Evolutionary conservation across 495 filamentous ascomycete species (phyloP).

Genomic region (Aspergillus conjunctus): DNA sequence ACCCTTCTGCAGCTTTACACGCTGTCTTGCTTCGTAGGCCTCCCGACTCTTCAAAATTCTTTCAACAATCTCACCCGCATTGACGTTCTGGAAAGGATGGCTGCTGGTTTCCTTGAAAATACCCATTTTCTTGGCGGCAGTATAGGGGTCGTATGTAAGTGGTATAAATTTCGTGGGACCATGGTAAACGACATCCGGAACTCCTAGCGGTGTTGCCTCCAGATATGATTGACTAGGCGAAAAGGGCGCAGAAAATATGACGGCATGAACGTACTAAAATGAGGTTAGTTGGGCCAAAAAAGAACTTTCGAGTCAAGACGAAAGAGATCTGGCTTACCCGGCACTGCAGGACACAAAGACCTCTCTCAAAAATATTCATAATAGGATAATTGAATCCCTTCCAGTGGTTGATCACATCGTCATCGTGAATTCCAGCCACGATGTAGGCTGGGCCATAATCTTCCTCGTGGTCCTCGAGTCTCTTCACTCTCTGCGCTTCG

Average conservation of each 20-base stretch:
- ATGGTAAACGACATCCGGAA: constrained; percentile 85
- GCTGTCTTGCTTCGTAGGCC: constrained; percentile 87
- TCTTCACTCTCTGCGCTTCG: constrained; percentile 58
- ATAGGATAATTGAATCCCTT: constrained; percentile 98
- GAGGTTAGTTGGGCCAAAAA: constrained; percentile 27
- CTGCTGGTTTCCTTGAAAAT: constrained; percentile 72
- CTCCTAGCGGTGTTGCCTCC: constrained; percentile 69
- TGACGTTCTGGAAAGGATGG: constrained; percentile 83
- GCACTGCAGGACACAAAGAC: constrained; percentile 93
- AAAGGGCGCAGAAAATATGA: constrained; percentile 89
- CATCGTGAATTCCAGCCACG: constrained; percentile 89
- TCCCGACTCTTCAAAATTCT: constrained; percentile 82
- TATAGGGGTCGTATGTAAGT: constrained; percentile 82
- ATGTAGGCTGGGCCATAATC: constrained; percentile 84
- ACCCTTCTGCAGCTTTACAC: constrained; percentile 82
- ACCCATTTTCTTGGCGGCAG: constrained; percentile 71
- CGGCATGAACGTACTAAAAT: constrained; percentile 76
- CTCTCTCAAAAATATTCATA: constrained; percentile 98
- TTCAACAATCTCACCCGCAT: constrained; percentile 88
- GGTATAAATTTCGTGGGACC: constrained; percentile 92
- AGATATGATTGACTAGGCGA: constrained; percentile 77
- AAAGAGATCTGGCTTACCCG: constrained; percentile 56
- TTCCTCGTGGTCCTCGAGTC: constrained; percentile 58
- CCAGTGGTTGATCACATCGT: constrained; percentile 90
- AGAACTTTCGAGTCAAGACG: background rate